A percentile compares a stretch with the other conserved stretches of the same genome.
Conservation (phyloP, 2,329 filamentous ascomycete genomes). For the Chalaropsis ovoidea region DNA sequence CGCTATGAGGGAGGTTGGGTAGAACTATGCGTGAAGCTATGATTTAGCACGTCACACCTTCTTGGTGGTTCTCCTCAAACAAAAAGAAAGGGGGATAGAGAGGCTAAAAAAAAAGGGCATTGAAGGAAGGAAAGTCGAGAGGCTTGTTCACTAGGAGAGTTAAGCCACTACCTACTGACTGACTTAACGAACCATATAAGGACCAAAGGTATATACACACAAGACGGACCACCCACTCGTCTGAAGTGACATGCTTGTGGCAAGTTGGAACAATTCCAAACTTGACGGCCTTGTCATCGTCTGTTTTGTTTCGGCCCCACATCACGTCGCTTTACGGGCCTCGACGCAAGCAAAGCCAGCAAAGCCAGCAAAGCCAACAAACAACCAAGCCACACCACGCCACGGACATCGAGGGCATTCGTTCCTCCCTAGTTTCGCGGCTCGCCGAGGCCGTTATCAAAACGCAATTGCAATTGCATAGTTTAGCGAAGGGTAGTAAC, state of each 20-base stretch:
- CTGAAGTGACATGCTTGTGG: neutral
- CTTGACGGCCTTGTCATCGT: neutral
- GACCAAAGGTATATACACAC: too few species aligned
- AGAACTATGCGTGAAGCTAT: neutral
- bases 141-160: too few species aligned
- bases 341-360: too few species aligned
- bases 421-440: neutral
- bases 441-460: neutral
- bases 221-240: too few species aligned
- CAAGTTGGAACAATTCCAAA: neutral
- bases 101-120: too few species aligned
- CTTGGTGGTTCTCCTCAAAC: neutral
- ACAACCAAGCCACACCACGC: too few species aligned
- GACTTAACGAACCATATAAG: too few species aligned
- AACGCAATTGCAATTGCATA: neutral
- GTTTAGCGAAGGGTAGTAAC: neutral
- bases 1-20: neutral
- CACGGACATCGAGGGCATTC: neutral
- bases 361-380: too few species aligned
- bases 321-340: neutral
- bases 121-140: too few species aligned
- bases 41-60: neutral
- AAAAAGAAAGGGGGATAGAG: neutral
- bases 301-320: constrained; percentile 1
- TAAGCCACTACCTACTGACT: too few species aligned